Percentiles rank a stretch among this genome's conserved stretches.
phyloP scores from a whole-genome alignment of 73 alveolate genomes.

The Uronychia binucleata region DNA sequence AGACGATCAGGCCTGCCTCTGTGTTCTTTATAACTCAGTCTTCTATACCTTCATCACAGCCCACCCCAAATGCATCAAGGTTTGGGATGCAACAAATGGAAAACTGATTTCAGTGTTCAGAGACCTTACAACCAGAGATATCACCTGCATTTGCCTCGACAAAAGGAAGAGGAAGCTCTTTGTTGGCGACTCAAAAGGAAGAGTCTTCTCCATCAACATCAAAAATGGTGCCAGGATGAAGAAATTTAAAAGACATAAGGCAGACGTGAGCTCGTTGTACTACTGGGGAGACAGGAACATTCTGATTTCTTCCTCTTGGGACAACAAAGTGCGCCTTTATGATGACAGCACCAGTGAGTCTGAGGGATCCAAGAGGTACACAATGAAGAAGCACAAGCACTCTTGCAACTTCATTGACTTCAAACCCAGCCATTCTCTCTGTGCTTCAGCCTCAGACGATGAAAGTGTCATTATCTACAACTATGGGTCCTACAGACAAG shows the following conservation, averaged over 20 bases:
- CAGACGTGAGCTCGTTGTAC: conserved; percentile 56
- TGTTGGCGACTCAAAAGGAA: conserved; percentile 96
- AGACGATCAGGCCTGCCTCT: conserved; percentile 93
- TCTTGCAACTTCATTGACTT: conserved; percentile 87
- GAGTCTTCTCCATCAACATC: conserved; percentile 92
- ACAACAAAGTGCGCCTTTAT: conserved; percentile 87
- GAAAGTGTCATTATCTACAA: conserved; percentile 92
- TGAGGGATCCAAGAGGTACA: conserved; percentile 88
- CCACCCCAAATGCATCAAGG: conserved; percentile 96
- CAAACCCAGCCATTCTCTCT: conserved; percentile 72
- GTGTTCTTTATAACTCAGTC: conserved; percentile 93
- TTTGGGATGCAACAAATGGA: conserved; percentile 97
- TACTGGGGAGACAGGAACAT: conserved; percentile 79
- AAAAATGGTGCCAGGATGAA: conserved; percentile 98
- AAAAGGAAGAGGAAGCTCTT: conserved; percentile 92
- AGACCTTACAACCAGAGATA: conserved; percentile 92
- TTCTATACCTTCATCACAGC: conserved; percentile 95
- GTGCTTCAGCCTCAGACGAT: conserved; percentile 97
- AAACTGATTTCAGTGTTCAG: conserved; percentile 92
- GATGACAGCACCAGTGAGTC: conserved; percentile 95
- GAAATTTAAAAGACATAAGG: conserved; percentile 76
- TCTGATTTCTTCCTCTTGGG: conserved; percentile 89
- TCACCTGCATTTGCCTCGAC: conserved; percentile 94
- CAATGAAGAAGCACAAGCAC: conserved; percentile 86
- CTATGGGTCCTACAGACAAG: conserved; percentile 92